These are phyloP conservation scores for Paecilomyces dactylethromorphus DNA, from an alignment of 2,329 filamentous ascomycete species.

Conservation along the genomic window DNA sequence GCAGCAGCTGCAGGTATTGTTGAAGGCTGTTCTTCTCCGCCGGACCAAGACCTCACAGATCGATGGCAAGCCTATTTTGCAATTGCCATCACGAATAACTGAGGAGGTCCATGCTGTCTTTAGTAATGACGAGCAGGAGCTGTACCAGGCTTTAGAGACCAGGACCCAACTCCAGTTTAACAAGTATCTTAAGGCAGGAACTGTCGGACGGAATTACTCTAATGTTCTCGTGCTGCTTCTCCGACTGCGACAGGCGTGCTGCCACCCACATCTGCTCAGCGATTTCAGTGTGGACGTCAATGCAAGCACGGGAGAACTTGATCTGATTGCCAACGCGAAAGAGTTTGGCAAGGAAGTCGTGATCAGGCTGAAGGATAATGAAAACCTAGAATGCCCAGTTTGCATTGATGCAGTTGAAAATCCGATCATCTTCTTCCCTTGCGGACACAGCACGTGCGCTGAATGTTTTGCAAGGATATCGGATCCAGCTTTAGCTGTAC, in stretches of 20 bases:
- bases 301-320: conserved; percentile 44
- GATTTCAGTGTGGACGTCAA: conserved; percentile 53
- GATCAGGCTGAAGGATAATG: conserved; percentile 54
- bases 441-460: conserved; percentile 71
- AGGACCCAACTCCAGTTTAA: conserved; percentile 67
- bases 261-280: conserved; percentile 65
- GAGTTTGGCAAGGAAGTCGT: conserved; percentile 56
- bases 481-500: conserved; percentile 54
- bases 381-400: conserved; percentile 71
- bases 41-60: conserved; percentile 74
- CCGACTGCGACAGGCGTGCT: conserved; percentile 73
- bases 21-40: conserved; percentile 75
- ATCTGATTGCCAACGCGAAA: conserved; percentile 58
- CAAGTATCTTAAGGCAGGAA: conserved; percentile 63
- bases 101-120: conserved; percentile 59
- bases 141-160: conserved; percentile 62
- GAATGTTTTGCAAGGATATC: conserved; percentile 68
- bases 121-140: conserved; percentile 55
- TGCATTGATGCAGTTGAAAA: conserved; percentile 72
- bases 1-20: conserved; percentile 63
- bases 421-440: conserved; percentile 72
- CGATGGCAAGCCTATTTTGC: conserved; percentile 70
- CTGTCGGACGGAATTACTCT: conserved; percentile 67
- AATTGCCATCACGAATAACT: conserved; percentile 59
- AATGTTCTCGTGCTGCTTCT: conserved; percentile 73